Evolutionary conservation across 345 rosid genomes (phyloP), one percentile per base, ranked within the genome.

Genomic region (Mallotus nudiflorus): DNA sequence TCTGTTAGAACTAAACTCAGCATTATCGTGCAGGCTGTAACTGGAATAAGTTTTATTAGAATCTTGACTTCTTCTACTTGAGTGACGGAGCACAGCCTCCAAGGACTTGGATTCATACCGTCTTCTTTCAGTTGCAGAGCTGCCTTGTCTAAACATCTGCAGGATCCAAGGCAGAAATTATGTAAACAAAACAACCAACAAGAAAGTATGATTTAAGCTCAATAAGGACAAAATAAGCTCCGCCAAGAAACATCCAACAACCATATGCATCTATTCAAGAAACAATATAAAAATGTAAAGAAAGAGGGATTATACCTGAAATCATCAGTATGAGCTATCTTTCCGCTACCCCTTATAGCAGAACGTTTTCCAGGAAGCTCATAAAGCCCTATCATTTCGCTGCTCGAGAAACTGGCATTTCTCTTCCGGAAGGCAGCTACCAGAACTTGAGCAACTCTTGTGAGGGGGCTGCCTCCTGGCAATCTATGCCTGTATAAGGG

Each of bases 51-150:
- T 66, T 81, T 89, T 37, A 91, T 72, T 14, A 91, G 82, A 73
- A 86, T 91, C 87, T 93, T 93, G 18, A 93, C 93, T 86, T 93
- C 98, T 81, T 91, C 96, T 2, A 89, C 96, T 86, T 93, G 98
- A 78, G 97, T 89, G 53, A 93, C 91, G 0, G 97, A 88, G 80
- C 98, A 93, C 48, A 93, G 89, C 86, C 80, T 81, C 97, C 97
- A 93, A 15, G 96, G 96, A 73, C 83, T 84, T 15, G 93, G 87
- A 66, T 86, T 73, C 2, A 67, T 0, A 13, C 87, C 92, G 25
- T 93, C 98, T 82, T 91, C 98, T 75, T 88, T 89, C 56, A 91
- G 58, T 70, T 82, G 87, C 51, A 93, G 83, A 16, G 98, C 96
- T 14, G 98, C 96, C 82, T 91, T 93, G 84, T 93, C 98, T 83